phyloP scores from a whole-genome alignment of 306 rosid genomes.

The Mimosa pudica region DNA sequence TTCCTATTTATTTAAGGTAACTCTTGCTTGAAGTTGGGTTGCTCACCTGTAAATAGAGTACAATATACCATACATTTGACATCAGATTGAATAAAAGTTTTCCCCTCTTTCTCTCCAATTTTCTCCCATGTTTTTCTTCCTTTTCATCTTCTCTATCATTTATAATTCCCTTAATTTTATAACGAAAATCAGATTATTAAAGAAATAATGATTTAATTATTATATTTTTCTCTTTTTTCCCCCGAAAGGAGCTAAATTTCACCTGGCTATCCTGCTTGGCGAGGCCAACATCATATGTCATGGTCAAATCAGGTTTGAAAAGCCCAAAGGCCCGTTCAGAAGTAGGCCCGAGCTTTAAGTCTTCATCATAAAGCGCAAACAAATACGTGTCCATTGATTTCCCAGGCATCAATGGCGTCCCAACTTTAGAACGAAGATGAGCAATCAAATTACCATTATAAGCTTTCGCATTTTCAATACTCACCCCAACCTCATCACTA shows the following conservation, averaged over 20 bases:
- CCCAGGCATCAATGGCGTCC: conserved; percentile 96
- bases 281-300: conserved; percentile 86
- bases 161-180: too few species aligned
- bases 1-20: too few species aligned
- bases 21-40: too few species aligned
- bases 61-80: too few species aligned
- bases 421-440: conserved; percentile 83
- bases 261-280: conserved; percentile 54
- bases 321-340: conserved; percentile 93
- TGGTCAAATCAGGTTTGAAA: conserved; percentile 84
- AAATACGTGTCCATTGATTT: conserved; percentile 92
- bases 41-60: too few species aligned
- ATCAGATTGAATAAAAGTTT: too few species aligned
- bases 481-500: conserved; percentile 70
- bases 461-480: conserved; percentile 86
- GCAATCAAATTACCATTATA: conserved; percentile 81
- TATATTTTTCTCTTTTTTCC: too few species aligned
- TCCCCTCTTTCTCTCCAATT: too few species aligned
- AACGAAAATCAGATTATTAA: too few species aligned
- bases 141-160: too few species aligned
- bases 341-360: conserved; percentile 82
- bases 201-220: too few species aligned
- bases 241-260: background rate
- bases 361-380: conserved; percentile 87
- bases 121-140: too few species aligned